Conservation (phyloP, 257 asterid species). For the Plantago ovata region DNA sequence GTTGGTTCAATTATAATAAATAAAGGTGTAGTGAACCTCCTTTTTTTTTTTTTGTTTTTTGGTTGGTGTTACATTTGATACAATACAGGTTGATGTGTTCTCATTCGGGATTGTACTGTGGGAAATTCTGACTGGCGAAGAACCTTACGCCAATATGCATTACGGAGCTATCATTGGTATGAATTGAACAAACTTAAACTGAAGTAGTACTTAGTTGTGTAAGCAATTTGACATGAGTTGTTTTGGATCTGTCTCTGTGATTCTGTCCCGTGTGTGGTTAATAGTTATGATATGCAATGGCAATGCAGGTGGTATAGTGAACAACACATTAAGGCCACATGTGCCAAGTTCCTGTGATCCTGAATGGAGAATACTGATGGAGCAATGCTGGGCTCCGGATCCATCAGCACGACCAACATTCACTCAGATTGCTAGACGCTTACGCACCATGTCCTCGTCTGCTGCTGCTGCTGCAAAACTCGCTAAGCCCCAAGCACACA, state of each 20-base stretch:
- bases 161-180: slow-evolving; percentile 94
- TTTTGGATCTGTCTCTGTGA: too few species aligned
- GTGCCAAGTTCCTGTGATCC: slow-evolving; percentile 75
- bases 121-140: slow-evolving; percentile 98
- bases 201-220: too few species aligned
- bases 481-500: too few species aligned
- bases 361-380: slow-evolving; percentile 85
- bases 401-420: slow-evolving; percentile 73
- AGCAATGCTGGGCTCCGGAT: slow-evolving; percentile 96
- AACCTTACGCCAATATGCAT: slow-evolving; percentile 96
- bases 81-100: slow-evolving; percentile 92
- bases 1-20: background rate
- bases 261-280: too few species aligned
- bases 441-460: slow-evolving; percentile 59
- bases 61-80: too few species aligned
- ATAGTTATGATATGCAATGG: too few species aligned
- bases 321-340: slow-evolving; percentile 74
- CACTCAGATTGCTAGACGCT: slow-evolving; percentile 77
- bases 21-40: too few species aligned
- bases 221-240: too few species aligned
- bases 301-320: slow-evolving; percentile 87
- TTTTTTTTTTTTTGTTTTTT: too few species aligned
- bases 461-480: slow-evolving; percentile 12
- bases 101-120: slow-evolving; percentile 91
- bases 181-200: slow-evolving; percentile 20